These are phyloP conservation scores for Dysphania ambrosioides DNA, from an alignment of 148 eudicot species.

Conservation along the genomic window DNA sequence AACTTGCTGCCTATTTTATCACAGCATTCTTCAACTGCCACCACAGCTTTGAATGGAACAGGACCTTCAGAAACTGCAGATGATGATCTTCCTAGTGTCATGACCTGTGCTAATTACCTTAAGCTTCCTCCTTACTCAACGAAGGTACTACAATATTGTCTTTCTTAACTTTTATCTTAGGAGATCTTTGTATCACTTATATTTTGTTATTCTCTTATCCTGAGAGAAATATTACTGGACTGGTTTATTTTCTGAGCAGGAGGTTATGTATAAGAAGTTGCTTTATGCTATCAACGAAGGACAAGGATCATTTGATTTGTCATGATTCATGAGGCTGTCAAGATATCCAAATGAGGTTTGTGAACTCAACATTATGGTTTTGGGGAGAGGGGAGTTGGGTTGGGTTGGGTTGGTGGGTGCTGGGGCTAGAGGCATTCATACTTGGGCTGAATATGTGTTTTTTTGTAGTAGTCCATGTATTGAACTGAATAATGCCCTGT, in stretches of 20 bases:
- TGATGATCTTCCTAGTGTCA: constrained; percentile 93
- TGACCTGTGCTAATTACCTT: constrained; percentile 97
- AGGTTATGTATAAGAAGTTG: constrained; percentile 80
- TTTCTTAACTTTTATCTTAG: neutral
- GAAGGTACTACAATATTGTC: constrained; percentile 42
- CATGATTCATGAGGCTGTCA: constrained; percentile 28
- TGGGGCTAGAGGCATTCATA: too few relatives aligned
- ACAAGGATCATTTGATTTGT: constrained; percentile 90
- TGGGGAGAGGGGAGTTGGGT: too few relatives aligned
- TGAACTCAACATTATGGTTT: constrained; percentile 9
- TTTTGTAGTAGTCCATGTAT: constrained; percentile 2
- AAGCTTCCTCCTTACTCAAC: constrained; percentile 97
- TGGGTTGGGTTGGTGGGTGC: too few relatives aligned
- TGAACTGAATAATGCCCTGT: constrained; percentile 21
- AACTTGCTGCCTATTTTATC: neutral
- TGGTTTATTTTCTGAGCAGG: constrained; percentile 41
- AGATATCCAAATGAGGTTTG: neutral
- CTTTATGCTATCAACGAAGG: constrained; percentile 91
- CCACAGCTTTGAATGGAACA: constrained; percentile 40
- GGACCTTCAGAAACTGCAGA: constrained; percentile 67
- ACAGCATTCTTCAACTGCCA: constrained; percentile 69
- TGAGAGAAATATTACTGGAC: neutral
- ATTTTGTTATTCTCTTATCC: neutral
- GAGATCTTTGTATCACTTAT: too few relatives aligned
- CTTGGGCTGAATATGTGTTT: constrained; percentile 29